Percentiles rank a stretch among this genome's conserved stretches.
phyloP scores from a whole-genome alignment of 2,329 filamentous ascomycete genomes.

The Paecilomyces fulvus region DNA sequence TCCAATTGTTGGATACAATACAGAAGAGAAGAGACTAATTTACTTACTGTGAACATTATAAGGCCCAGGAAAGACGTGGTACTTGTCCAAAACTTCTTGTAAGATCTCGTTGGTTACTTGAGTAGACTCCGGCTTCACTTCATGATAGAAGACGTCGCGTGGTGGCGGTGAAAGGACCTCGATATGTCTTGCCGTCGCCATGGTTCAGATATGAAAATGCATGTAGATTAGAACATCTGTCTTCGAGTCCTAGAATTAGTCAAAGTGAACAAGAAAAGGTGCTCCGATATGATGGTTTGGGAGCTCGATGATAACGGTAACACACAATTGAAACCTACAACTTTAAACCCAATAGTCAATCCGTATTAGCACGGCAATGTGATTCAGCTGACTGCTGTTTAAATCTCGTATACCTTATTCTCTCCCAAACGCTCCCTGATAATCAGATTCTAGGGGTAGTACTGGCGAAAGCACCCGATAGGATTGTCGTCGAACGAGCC shows the following conservation, averaged over 20 bases:
- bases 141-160: slow-evolving; percentile 37
- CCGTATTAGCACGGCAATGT: background rate
- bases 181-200: slow-evolving; percentile 42
- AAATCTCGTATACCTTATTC: background rate
- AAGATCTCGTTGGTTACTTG: slow-evolving; percentile 57
- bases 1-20: background rate
- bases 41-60: slow-evolving; percentile 58
- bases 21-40: background rate
- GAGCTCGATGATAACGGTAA: background rate
- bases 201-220: slow-evolving; percentile 12
- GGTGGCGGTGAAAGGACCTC: slow-evolving; percentile 36
- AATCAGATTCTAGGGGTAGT: background rate
- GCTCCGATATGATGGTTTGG: background rate
- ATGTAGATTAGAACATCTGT: background rate
- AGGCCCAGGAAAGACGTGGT: slow-evolving; percentile 75
- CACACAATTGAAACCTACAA: background rate
- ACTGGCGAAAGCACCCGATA: background rate
- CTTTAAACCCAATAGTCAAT: background rate
- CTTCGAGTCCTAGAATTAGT: background rate
- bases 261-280: background rate
- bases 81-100: slow-evolving; percentile 62
- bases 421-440: background rate
- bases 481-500: background rate
- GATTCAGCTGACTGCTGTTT: background rate
- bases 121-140: slow-evolving; percentile 51